Base-by-base conservation (phyloP, 2,329 filamentous ascomycete species). In the Scedosporium aurantiacum region DNA sequence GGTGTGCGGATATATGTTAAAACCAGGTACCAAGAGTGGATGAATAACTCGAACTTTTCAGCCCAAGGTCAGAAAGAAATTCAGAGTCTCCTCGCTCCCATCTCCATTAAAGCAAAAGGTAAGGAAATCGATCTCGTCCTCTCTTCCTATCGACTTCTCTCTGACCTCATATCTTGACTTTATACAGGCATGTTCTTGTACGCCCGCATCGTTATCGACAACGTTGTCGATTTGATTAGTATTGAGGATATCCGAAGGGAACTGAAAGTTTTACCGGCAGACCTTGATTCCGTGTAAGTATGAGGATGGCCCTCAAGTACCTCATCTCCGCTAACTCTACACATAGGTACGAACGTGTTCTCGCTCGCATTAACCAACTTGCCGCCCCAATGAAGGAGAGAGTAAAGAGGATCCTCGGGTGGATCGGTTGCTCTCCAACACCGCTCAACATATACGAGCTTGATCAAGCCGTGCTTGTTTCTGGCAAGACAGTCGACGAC, bases 361-460 rank as follows among this genome's bases (percentile, higher is more conserved):
- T 58, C 7, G 21, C 57, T 2, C 32, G 57, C 40, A 45, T 58
- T n/a, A 37, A 45, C 18, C 6, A 5, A 14, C 21, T 58, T 2
- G 25, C 57, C 14, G 25, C 2, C 3, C n/a, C 32, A 45, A 47
- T 23, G 23, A 28, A 16, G 10, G 21, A 27, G 8, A 25, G n/a
- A 27, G 57, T 32, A 7, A 41, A 25, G n/a, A 14, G 57, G 37
- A 47, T 45, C 18, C 59, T 68, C 3, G 64, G 65, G 21, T 68
- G 66, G 65, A 60, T 67, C 37, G 64, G 60, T 32, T 66, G 64
- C 47, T 63, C 66, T 14, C 63, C 66, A 27, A 43, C 37, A 2
- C 57, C 64, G 6, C 27, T 68, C 12, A 65, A 60, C 25, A 16
- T 61, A 12, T 59, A 65, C 28, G 66, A 67, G 56, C 28, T 65